Base-by-base conservation (phyloP, 768 basidiomycete species). In the Cystofilobasidium macerans region DNA sequence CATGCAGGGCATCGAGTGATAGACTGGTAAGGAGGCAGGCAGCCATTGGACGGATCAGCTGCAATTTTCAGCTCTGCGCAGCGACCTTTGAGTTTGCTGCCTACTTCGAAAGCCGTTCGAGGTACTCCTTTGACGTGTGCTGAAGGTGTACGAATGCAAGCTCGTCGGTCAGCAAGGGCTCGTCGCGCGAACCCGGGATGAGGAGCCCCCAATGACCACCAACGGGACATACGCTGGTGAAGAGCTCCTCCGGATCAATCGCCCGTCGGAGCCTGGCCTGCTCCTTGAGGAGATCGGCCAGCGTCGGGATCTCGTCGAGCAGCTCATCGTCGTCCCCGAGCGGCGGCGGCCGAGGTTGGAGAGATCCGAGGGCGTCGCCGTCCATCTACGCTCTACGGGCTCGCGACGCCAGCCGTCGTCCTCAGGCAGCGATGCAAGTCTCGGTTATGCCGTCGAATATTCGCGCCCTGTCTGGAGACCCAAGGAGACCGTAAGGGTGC, bases 1-100 rank as follows among this genome's bases (percentile, higher is more conserved):
- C 75, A 24, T 85, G 77, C n/a, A 97, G 81, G 38, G 83, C 81
- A 32, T 80, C 74, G 30, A 97, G 81, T 0, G 85, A 78, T 48
- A 87, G 81, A 12, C 82, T 80, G 7, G 85, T 82, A 53, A 93
- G 78, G 42, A 83, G 81, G 30, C 8, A 22, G 20, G 24, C 1
- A 16, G 40, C 22, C 30, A 26, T 11, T 13, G 33, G 22, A 22
- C 2, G 42, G n/a, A 16, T 26, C 6, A 30, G 47, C 22, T 36
- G 32, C 12, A 43, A 22, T 24, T 33, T 32, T 43, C 24, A 61
- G 60, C 30, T 56, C 48, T n/a, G 33, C 38, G 32, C 16, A 42
- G 26, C 28, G n/a, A 26, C 28, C 12, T 24, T n/a, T 33, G 43
- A 26, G 47, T 20, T 26, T 38, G 33, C 12, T 0, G 57, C 65